Conservation (phyloP, 306 rosid species). For the Prinsepia uniflora region DNA sequence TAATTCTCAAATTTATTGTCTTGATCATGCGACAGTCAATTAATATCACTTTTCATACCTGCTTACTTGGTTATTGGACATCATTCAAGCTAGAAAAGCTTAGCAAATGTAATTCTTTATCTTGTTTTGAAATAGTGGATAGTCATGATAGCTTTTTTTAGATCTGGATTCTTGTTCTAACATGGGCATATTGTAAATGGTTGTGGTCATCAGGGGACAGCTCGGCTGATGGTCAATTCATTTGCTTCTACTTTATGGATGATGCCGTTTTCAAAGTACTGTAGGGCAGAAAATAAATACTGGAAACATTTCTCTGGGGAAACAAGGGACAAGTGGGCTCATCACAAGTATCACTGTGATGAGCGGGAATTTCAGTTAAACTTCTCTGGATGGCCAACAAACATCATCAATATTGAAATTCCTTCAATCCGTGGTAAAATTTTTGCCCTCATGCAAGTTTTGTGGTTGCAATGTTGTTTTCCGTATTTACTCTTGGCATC, state of each 20-base stretch:
- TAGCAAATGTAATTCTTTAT: slow-evolving; percentile 8
- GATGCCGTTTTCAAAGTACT: slow-evolving; percentile 93
- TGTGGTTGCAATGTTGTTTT: slow-evolving; percentile 21
- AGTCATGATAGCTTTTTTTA: neutral
- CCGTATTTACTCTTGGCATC: slow-evolving; percentile 21
- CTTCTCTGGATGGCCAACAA: slow-evolving; percentile 93
- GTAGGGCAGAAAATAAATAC: slow-evolving; percentile 63
- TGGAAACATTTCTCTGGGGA: slow-evolving; percentile 61
- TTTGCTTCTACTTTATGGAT: slow-evolving; percentile 92
- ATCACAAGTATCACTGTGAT: slow-evolving; percentile 64
- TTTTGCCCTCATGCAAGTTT: slow-evolving; percentile 24
- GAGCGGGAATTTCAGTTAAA: slow-evolving; percentile 54
- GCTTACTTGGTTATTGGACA: neutral
- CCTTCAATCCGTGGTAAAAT: slow-evolving; percentile 66
- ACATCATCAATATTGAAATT: slow-evolving; percentile 80
- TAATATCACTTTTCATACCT: neutral
- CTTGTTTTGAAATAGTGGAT: slow-evolving; percentile 19
- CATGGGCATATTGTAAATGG: slow-evolving; percentile 31
- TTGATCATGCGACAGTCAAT: neutral
- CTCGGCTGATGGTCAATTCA: slow-evolving; percentile 86
- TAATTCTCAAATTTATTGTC: slow-evolving; percentile 1
- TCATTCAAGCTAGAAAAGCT: neutral
- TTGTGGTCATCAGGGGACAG: slow-evolving; percentile 87
- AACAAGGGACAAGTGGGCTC: slow-evolving; percentile 27
- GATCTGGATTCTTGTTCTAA: slow-evolving; percentile 29